A percentile compares a stretch with the other conserved stretches of the same genome.
Evolutionary conservation across 139 green algal genomes (phyloP).

Genomic region (Zygnema circumcarinatum): DNA sequence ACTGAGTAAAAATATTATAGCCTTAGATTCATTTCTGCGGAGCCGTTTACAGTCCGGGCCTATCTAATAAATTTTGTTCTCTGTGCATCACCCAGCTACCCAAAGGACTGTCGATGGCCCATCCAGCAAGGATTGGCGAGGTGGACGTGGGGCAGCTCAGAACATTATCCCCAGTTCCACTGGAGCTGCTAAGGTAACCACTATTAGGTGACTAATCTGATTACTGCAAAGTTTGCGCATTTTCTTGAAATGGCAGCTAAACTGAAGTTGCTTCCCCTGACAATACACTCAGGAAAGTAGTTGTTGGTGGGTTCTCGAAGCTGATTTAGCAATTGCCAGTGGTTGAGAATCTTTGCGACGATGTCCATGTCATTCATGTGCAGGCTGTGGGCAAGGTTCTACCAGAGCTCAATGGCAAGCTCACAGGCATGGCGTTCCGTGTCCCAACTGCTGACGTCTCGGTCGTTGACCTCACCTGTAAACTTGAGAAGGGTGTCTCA

Average conservation of each 20-base stretch:
- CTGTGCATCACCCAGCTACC: conserved; percentile 70
- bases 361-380: not conserved
- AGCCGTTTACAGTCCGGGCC: not conserved
- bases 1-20: not conserved
- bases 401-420: conserved; percentile 95
- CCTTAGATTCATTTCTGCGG: not conserved
- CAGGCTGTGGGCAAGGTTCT: conserved; percentile 82
- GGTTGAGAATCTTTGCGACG: too few relatives aligned
- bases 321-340: too few relatives aligned
- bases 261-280: too few relatives aligned
- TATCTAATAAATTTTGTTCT: not conserved
- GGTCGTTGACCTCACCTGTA: conserved; percentile 94
- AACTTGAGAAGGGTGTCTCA: conserved; percentile 83
- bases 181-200: conserved; percentile 89
- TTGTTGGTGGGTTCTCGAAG: too few relatives aligned
- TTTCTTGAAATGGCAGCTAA: too few relatives aligned
- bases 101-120: conserved; percentile 97
- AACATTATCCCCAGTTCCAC: conserved; percentile 99
- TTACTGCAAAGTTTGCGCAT: too few relatives aligned
- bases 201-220: too few relatives aligned
- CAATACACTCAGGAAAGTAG: too few relatives aligned
- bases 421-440: conserved; percentile 98
- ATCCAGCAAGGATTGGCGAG: conserved; percentile 95
- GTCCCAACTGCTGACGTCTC: conserved; percentile 95
- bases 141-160: conserved; percentile 79